A percentile compares a stretch with the other conserved stretches of the same genome.
Evolutionary conservation across 106 monocot genomes (phyloP).

Genomic region (Dendrobium huoshanense): DNA sequence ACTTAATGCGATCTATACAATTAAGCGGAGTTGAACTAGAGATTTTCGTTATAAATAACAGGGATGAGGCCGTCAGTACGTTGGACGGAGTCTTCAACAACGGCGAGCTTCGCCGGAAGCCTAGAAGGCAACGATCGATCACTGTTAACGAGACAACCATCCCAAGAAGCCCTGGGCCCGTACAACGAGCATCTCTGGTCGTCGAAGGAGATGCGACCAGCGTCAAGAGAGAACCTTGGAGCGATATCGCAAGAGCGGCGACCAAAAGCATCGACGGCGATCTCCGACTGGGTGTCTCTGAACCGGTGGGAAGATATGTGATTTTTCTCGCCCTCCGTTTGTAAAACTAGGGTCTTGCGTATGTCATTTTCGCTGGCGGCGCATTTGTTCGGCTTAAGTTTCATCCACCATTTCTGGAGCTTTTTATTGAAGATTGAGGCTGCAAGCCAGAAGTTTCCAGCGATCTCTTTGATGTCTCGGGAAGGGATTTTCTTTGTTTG

Average conservation of each 20-base stretch:
- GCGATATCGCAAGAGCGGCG: constrained; percentile 64
- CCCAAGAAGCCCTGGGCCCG: constrained; percentile 83
- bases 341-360: not conserved
- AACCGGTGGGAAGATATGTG: not conserved
- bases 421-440: constrained; percentile 70
- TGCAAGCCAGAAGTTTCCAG: constrained; percentile 51
- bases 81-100: constrained; percentile 63
- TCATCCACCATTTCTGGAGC: constrained; percentile 63
- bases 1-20: no score
- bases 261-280: constrained; percentile 40
- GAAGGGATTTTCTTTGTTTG: constrained; percentile 10
- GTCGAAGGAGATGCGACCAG: constrained; percentile 59
- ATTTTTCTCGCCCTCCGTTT: not conserved
- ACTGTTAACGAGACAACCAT: constrained; percentile 49
- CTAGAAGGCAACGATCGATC: constrained; percentile 29
- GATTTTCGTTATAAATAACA: constrained; percentile 12
- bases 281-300: constrained; percentile 26
- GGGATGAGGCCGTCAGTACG: constrained; percentile 80
- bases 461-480: constrained; percentile 26
- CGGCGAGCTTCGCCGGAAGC: constrained; percentile 63
- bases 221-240: constrained; percentile 83
- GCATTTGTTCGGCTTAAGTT: constrained; percentile 21
- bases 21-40: no score
- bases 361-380: not conserved
- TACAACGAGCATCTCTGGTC: constrained; percentile 53